Base-by-base conservation (phyloP, 176 grass and related monocot species). In the Poa pratensis region DNA sequence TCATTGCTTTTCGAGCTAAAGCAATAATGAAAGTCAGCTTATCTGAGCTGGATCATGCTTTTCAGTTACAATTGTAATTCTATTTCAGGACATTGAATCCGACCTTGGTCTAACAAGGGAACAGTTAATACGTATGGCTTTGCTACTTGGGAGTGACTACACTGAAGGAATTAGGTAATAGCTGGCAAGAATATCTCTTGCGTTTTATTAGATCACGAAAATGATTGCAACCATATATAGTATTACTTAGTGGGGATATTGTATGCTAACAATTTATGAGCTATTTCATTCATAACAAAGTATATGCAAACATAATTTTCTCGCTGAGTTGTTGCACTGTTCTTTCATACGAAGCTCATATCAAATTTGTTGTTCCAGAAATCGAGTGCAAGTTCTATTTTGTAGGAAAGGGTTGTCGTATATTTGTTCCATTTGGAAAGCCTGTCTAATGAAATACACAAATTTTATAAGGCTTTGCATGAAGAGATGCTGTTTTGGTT, bases 121-220 rank as follows among this genome's bases (percentile, higher is more conserved):
- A 77, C 92, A 92, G 73, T 70, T 98, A 87, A 95, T 98, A 61
- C 93, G 91, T 57, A 98, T 98, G 91, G 93, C 91, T 46, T 39
- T 98, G 89, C 96, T 98, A 92, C 91, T 98, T 66, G 96, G 96
- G 64, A 95, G 93, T 76, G 96, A 98, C 78, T 98, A 98, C 83
- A 98, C 96, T 51, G 93, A 95, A 92, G 96, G 96, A 80, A 78
- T 95, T 77, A 98, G 96, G 96, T 95, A 92, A 90, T 83, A 62
- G 46, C 30, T 77, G 50, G 42, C 63, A 82, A 66, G 64, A 69
- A 70, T 81, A 37, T 80, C 50, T 73, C 45, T 74, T 8, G 18
- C 28, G 43, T 82, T 76, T 76, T 85, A 30, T 60, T 69, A 51
- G 27, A 54, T 70, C 28, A 34, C 54, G 60, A 69, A 85, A 81